These are phyloP conservation scores for Arabidopsis hybrid DNA, from an alignment of 441 rosid species.

Conservation along the genomic window DNA sequence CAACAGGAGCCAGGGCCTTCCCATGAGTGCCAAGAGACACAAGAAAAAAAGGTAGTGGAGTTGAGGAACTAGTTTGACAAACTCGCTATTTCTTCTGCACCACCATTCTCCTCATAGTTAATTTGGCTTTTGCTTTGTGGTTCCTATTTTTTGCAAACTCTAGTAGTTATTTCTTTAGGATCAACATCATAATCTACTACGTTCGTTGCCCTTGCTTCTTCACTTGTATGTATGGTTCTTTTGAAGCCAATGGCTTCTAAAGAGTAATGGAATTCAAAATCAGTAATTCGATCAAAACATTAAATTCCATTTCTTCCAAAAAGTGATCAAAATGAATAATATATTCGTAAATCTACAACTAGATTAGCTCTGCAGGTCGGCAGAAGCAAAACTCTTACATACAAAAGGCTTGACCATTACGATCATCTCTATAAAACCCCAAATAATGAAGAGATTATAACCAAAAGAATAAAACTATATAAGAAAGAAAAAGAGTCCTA, in stretches of 20 bases:
- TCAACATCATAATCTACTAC: slow-evolving; percentile 29
- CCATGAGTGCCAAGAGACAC: slow-evolving; percentile 29
- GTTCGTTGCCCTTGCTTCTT: slow-evolving; percentile 4
- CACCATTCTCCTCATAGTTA: slow-evolving; percentile 20
- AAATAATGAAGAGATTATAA: slow-evolving; percentile 27
- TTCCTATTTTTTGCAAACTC: slow-evolving; percentile 31
- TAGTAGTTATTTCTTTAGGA: slow-evolving; percentile 15
- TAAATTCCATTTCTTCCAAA: background rate
- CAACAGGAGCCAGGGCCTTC: slow-evolving; percentile 36
- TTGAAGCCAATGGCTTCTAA: slow-evolving; percentile 10
- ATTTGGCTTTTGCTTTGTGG: slow-evolving; percentile 27
- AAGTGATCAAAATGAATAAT: slow-evolving; percentile 15
- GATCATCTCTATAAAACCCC: slow-evolving; percentile 20
- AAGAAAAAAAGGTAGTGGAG: slow-evolving; percentile 36
- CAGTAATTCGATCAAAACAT: slow-evolving; percentile 7
- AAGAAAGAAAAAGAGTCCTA: slow-evolving; percentile 38
- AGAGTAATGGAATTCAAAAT: slow-evolving; percentile 25
- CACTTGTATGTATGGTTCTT: slow-evolving; percentile 25
- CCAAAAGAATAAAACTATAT: slow-evolving; percentile 12
- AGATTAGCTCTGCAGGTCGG: slow-evolving; percentile 40
- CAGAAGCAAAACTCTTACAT: slow-evolving; percentile 39
- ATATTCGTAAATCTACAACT: slow-evolving; percentile 23
- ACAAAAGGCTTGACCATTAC: slow-evolving; percentile 46
- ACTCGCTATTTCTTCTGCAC: slow-evolving; percentile 8
- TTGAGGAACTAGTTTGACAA: slow-evolving; percentile 37